phyloP scores from a whole-genome alignment of 139 green algal genomes.

The Micromonas pusilla region DNA sequence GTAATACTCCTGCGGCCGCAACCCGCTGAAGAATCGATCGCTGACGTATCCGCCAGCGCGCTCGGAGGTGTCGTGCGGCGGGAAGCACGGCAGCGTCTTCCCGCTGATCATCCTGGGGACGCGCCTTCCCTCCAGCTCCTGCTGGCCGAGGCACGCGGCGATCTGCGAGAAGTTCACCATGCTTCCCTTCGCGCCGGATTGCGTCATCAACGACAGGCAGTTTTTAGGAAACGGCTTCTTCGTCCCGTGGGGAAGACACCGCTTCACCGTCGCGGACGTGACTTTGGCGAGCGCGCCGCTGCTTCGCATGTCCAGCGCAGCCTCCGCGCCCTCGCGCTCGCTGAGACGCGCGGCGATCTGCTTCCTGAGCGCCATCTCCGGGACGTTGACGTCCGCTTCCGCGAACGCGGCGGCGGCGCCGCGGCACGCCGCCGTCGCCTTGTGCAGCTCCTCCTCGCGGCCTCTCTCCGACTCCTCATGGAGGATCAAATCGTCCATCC shows the following conservation, averaged over 20 bases:
- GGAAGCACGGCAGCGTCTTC: conserved; percentile 96
- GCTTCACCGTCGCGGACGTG: conserved; percentile 68
- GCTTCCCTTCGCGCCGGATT: conserved; percentile 61
- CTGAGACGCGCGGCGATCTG: conserved; percentile 31
- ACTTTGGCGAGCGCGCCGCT: conserved; percentile 77
- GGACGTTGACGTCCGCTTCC: conserved; percentile 14
- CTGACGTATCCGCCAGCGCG: conserved; percentile 67
- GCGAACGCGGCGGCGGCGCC: conserved; percentile 28
- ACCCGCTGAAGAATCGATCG: conserved; percentile 83
- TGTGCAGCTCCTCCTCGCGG: conserved; percentile 45
- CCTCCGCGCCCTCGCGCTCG: conserved; percentile 24
- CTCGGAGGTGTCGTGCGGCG: conserved; percentile 59
- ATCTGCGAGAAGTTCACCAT: conserved; percentile 98
- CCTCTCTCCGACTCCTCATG: conserved; percentile 45
- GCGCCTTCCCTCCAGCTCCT: conserved; percentile 93
- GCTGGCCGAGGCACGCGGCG: conserved; percentile 85
- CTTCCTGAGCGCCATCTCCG: conserved; percentile 2
- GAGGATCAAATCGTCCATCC: conserved; percentile 86
- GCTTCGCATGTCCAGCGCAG: conserved; percentile 37
- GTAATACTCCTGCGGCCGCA: conserved; percentile 91
- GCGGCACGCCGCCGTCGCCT: conserved; percentile 47
- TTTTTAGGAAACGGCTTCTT: conserved; percentile 81
- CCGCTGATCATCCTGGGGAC: conserved; percentile 83
- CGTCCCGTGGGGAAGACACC: not conserved
- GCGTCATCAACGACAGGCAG: conserved; percentile 93